Evolutionary conservation across 2,329 filamentous ascomycete species (phyloP), one percentile per base, ranked within the genome.

Genomic region (Colletotrichum caudatum): DNA sequence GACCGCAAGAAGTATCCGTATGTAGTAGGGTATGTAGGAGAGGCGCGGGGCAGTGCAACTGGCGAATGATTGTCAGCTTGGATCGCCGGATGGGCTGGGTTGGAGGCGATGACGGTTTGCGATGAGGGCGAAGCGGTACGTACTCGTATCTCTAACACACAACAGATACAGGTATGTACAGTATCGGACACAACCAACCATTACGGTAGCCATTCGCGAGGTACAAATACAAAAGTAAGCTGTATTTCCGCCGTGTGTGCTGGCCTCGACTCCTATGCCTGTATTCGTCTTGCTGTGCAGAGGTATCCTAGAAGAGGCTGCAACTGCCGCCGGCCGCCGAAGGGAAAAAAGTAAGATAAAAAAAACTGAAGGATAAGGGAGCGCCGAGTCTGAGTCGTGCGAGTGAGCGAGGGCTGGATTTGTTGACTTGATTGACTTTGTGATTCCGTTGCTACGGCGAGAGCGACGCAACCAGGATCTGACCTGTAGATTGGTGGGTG

Each of bases 401-500:
- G 35, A 44, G 23, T 29, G 44, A 20, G 53, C 23, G 35, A 44
- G 23, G 23, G 44, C 12, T 39, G 58, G 37, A 60, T 69, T 69
- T 72, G 69, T 72, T 72, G 69, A 72, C 69, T 50, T 50, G 60
- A 18, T 23, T 7, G 20, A 56, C 54, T 54, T 64, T 51, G 29
- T 64, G 69, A 44, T 64, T 46, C 18, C 54, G 69, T 72, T 72
- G 69, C 69, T 48, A 72, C 59, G 65, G 69, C 53, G 53, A 72
- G 56, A 29, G 63, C 56, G 50, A 57, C 46, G n/a, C 35, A n/a
- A 35, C 65, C 57, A 64, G 65, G 69, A 54, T 64, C 48, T 64
- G 60, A 59, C 29, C 29, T 29, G 29, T 29, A 29, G 29, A 69
- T 60, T 60, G 59, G 56, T 16, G 37, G 20, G 23, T 35, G 48